Evolutionary conservation across 257 asterid species (phyloP).

Genomic region (Nemophila menziesii): DNA sequence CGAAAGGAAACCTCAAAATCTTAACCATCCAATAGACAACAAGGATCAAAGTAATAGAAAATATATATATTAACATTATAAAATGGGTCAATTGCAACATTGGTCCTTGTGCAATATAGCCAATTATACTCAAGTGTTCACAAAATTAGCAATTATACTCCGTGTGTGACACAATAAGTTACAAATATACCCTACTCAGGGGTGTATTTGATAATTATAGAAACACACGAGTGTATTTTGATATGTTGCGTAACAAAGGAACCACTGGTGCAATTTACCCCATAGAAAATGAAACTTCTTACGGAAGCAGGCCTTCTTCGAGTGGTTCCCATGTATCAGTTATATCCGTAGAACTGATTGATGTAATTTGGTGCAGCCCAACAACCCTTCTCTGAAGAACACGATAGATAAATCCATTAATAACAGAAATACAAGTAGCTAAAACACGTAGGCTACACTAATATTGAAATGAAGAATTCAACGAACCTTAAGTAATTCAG

Average conservation of each 20-base stretch:
- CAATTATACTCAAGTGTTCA: no score
- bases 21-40: neutral
- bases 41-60: neutral
- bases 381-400: slow-evolving; percentile 1
- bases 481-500: slow-evolving; percentile 57
- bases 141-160: no score
- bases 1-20: neutral
- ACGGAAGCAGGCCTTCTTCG: neutral
- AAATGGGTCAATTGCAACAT: no score
- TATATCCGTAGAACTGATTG: slow-evolving; percentile 15
- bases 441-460: no score
- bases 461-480: neutral
- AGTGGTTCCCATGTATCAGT: slow-evolving; percentile 17
- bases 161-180: no score
- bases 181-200: no score
- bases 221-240: no score
- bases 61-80: no score
- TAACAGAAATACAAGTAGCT: neutral
- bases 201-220: no score
- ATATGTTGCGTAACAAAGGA: no score
- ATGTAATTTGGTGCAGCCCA: slow-evolving; percentile 15
- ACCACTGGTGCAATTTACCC: neutral
- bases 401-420: no score
- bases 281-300: neutral
- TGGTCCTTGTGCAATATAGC: no score